A percentile compares a stretch with the other conserved stretches of the same genome.
Evolutionary conservation across 2,329 filamentous ascomycete genomes (phyloP).

Genomic region (Penicillium oxalicum): DNA sequence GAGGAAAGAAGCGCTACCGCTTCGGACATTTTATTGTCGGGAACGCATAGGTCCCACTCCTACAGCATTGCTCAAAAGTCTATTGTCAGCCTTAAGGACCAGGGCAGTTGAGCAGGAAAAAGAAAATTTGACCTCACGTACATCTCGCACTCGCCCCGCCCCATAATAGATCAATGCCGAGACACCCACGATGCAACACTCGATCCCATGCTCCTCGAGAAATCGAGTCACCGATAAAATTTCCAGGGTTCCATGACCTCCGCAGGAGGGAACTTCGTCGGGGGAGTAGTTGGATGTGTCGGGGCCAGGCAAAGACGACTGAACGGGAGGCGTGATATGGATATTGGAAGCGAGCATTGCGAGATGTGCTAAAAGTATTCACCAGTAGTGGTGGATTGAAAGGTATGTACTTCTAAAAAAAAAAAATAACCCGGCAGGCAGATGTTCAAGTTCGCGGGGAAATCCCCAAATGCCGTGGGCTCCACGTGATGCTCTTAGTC

Average conservation of each 20-base stretch:
- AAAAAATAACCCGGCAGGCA: too few species aligned
- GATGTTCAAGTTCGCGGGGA: conserved; percentile 10
- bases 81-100: not conserved
- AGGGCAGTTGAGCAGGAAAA: not conserved
- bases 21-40: conserved; percentile 19
- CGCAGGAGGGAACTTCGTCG: conserved; percentile 17
- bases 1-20: conserved; percentile 20
- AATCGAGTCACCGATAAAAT: conserved; percentile 23
- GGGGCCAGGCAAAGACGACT: conserved; percentile 9
- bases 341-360: conserved; percentile 17
- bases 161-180: conserved; percentile 26
- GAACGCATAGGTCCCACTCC: conserved; percentile 26
- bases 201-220: conserved; percentile 24
- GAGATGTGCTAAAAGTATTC: not conserved
- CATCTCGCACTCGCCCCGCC: conserved; percentile 22
- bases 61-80: conserved; percentile 2
- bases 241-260: conserved; percentile 22
- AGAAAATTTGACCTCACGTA: conserved; percentile 8
- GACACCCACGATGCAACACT: conserved; percentile 25
- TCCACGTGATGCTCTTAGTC: conserved; percentile 16
- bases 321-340: conserved; percentile 10
- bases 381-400: too few species aligned
- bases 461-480: conserved; percentile 5
- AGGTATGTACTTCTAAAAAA: too few species aligned
- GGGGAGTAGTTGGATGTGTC: conserved; percentile 14